phyloP scores from a whole-genome alignment of 1,284 basidiomycete species.

The Cerrena zonata region DNA sequence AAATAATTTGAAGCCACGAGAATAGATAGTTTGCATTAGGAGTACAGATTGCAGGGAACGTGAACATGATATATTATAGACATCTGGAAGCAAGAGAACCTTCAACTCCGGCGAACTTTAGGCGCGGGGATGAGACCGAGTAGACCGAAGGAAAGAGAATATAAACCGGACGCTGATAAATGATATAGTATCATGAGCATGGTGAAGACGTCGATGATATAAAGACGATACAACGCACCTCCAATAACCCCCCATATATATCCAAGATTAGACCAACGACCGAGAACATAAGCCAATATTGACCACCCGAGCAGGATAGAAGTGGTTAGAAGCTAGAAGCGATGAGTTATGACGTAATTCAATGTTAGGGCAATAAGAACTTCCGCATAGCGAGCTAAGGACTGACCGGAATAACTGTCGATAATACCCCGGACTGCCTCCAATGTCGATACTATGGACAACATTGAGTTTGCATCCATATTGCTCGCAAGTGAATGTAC shows the following conservation, averaged over 20 bases:
- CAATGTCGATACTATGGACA: constrained; percentile 26
- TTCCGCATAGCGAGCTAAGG: constrained; percentile 9
- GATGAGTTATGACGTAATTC: not conserved
- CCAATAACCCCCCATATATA: constrained; percentile 57
- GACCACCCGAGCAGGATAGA: constrained; percentile 69
- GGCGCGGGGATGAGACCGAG: constrained; percentile 66
- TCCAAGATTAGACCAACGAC: constrained; percentile 59
- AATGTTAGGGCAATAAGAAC: not conserved
- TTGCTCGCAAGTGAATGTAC: constrained; percentile 21
- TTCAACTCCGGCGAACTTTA: constrained; percentile 21
- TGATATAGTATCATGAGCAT: not conserved
- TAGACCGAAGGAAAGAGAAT: constrained; percentile 62
- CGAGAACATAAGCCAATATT: constrained; percentile 53
- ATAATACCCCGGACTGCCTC: constrained; percentile 46
- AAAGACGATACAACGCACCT: constrained; percentile 36
- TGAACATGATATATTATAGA: too few species aligned
- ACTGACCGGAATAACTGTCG: constrained; percentile 48
- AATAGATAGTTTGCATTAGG: too few species aligned
- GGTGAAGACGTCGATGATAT: constrained; percentile 4
- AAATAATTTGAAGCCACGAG: too few species aligned
- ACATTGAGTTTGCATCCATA: not conserved
- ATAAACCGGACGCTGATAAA: constrained; percentile 64
- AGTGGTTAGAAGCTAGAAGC: constrained; percentile 43
- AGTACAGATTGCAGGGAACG: too few species aligned
- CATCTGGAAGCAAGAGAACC: too few species aligned